Percentiles rank a stretch among this genome's conserved stretches.
phyloP scores from a whole-genome alignment of 345 rosid genomes.

The Aquilaria sinensis region DNA sequence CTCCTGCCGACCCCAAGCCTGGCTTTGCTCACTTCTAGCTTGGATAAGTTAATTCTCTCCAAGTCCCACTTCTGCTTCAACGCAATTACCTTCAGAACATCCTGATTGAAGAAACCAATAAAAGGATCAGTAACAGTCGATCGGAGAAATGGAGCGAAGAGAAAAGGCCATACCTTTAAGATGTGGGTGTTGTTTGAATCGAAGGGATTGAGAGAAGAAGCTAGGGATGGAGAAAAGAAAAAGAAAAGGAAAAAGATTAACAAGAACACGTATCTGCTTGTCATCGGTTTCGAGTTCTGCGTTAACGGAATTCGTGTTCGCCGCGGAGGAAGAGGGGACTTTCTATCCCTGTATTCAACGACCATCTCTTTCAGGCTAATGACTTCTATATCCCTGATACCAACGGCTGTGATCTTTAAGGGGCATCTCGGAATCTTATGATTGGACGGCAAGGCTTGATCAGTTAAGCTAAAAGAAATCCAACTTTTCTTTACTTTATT shows the following conservation, averaged over 20 bases:
- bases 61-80: conserved; percentile 51
- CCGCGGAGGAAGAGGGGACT: no score
- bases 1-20: conserved; percentile 43
- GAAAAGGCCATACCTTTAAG: conserved; percentile 30
- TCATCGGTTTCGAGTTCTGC: no score
- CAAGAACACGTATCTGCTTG: no score
- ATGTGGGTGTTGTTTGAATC: conserved; percentile 20
- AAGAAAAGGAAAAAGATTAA: conserved; percentile 17
- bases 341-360: no score
- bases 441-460: no score
- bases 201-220: conserved; percentile 23
- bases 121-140: not conserved
- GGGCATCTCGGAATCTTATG: no score
- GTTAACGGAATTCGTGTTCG: no score
- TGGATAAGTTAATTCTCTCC: conserved; percentile 29
- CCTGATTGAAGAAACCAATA: conserved; percentile 24
- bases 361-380: no score
- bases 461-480: no score
- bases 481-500: no score
- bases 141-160: not conserved
- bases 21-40: conserved; percentile 33
- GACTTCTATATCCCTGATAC: no score
- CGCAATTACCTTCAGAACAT: conserved; percentile 55
- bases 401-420: no score
- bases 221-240: conserved; percentile 16